Base-by-base conservation (phyloP, 2,329 filamentous ascomycete genomes). In the Metarhizium guizhouense region DNA sequence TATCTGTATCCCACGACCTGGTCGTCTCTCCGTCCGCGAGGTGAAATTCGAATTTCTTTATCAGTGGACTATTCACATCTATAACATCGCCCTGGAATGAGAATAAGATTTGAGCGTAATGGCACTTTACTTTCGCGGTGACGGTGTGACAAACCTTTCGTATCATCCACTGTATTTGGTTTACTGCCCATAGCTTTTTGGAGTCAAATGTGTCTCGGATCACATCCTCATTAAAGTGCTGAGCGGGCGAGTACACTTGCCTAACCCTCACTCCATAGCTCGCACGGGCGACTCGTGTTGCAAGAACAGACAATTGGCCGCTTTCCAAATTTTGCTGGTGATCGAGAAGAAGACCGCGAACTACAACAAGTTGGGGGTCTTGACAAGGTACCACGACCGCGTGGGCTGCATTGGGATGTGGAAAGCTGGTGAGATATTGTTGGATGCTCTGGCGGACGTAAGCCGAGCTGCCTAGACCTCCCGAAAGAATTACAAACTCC, bases 361-460 rank as follows among this genome's bases (percentile, higher is more conserved):
- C 77, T 1, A 82, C 78, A 5, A 79, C 77, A 0, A 82, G 74
- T 54, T 81, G 77, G 0, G 79, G 78, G 49, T 82, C 79, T 8
- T 75, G 73, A 2, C 72, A 74, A 8, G 73, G 73, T 3, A 77
- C 58, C 16, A 77, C 72, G 38, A 68, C 64, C 32, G 73, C 63
- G 8, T 67, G 61, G 10, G 59, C 58, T 4, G 72, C 70, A 53
- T 68, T 73, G 3, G 67, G 66, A 50, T 76, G 72, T 2, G 63
- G 62, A 7, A 65, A 63, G 4, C 53, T 63, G 30, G 57, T 55
- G 47, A 76, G 67, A 2, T 68, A 63, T n/a, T 71, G 62, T 50
- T 76, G 67, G 2, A 78, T 65, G 16, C 66, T 63, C 25, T 74
- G 67, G n/a, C 74, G 70, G 4, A 77, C 72, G 57, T 78, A 77